phyloP scores from a whole-genome alignment of 2,329 filamentous ascomycete species.

The Fusarium stilboides region DNA sequence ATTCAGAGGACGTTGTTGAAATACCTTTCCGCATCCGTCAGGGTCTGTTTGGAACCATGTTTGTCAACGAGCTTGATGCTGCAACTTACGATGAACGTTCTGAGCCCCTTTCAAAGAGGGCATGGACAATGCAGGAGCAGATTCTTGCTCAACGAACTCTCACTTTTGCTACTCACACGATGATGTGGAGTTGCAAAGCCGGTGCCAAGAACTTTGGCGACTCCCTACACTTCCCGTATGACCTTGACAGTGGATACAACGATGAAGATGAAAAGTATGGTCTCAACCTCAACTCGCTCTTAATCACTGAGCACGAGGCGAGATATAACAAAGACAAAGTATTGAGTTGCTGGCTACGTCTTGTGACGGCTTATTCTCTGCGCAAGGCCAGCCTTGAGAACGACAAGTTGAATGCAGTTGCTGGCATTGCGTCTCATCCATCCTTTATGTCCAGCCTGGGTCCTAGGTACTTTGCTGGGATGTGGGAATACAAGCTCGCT shows the following conservation, averaged over 20 bases:
- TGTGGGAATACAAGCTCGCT: not conserved
- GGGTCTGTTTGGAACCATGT: not conserved
- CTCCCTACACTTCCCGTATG: not conserved
- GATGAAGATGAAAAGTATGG: too few relatives aligned
- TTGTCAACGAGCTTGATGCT: not conserved
- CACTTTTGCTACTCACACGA: not conserved
- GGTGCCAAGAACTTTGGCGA: not conserved
- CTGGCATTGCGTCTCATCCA: not conserved
- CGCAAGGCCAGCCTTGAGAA: not conserved
- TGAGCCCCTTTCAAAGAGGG: not conserved
- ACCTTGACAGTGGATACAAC: not conserved
- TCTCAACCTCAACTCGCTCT: not conserved
- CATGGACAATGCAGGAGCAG: not conserved
- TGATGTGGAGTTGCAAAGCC: not conserved
- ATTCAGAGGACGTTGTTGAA: fast-evolving
- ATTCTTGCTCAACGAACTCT: not conserved
- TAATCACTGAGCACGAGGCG: not conserved
- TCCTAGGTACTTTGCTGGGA: not conserved
- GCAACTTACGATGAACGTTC: not conserved
- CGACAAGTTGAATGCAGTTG: slow-evolving; percentile 6
- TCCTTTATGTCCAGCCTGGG: not conserved
- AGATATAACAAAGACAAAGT: not conserved
- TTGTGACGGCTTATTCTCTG: not conserved
- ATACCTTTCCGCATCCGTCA: not conserved
- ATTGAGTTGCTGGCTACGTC: not conserved